These are phyloP conservation scores for Pestalotiopsis sp. DNA, from an alignment of 2,329 filamentous ascomycete species.

Conservation along the genomic window DNA sequence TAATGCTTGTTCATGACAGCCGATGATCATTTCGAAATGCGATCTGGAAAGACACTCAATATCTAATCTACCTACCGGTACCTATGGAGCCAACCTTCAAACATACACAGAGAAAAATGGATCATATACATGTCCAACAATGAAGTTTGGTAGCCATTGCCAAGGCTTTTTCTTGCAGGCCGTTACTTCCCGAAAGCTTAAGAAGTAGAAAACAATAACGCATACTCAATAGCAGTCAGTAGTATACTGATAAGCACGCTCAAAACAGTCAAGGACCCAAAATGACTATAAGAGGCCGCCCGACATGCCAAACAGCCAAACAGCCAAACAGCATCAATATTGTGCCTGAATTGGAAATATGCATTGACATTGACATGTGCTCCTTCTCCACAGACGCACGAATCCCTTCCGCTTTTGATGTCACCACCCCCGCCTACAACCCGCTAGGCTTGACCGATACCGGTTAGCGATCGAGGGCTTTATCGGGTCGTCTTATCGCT, in stretches of 20 bases:
- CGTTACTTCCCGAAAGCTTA: too few relatives aligned
- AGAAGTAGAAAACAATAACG: neutral
- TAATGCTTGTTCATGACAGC: too few relatives aligned
- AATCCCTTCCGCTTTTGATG: constrained; percentile 12
- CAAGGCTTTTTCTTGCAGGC: too few relatives aligned
- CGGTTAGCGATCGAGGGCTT: constrained; percentile 11
- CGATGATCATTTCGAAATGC: too few relatives aligned
- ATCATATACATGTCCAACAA: too few relatives aligned
- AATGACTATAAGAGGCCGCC: neutral
- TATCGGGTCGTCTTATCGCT: constrained; percentile 10
- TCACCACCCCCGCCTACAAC: constrained; percentile 12
- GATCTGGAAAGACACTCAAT: too few relatives aligned
- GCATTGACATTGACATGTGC: neutral
- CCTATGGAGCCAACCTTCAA: too few relatives aligned
- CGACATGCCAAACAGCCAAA: neutral
- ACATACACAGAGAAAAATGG: too few relatives aligned
- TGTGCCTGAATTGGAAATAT: neutral
- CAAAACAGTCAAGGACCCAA: too few relatives aligned
- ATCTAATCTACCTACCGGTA: too few relatives aligned
- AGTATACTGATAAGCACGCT: constrained; percentile 48
- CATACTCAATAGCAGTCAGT: constrained; percentile 29
- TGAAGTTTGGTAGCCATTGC: too few relatives aligned
- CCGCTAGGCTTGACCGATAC: constrained; percentile 15
- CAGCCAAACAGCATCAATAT: neutral
- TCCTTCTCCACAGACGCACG: constrained; percentile 1